Percentiles rank a stretch among this genome's conserved stretches.
phyloP scores from a whole-genome alignment of 495 filamentous ascomycete species.

The Lichenothelia convexa region DNA sequence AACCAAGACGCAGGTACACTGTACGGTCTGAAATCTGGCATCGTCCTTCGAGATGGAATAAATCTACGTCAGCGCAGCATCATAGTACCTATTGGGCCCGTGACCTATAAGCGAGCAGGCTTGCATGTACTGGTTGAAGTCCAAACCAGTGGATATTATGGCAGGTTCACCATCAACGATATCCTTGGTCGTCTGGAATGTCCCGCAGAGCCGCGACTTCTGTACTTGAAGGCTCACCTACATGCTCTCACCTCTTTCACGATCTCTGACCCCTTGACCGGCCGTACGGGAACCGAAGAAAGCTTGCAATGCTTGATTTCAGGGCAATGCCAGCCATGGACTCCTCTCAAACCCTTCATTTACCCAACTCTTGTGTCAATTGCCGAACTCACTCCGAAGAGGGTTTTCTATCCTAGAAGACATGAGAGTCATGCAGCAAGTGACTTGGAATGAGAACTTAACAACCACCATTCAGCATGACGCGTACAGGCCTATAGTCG shows the following conservation, averaged over 20 bases:
- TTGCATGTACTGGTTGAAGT: constrained; percentile 21
- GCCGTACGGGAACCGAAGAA: constrained; percentile 16
- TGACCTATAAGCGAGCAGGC: constrained; percentile 4
- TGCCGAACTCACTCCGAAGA: constrained; percentile 8
- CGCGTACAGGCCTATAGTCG: constrained; percentile 21
- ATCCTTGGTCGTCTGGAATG: constrained; percentile 17
- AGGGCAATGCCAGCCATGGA: constrained; percentile 12
- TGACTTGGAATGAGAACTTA: constrained; percentile 17
- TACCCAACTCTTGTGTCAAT: constrained; percentile 5
- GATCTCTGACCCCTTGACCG: constrained; percentile 17
- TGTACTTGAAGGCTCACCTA: constrained; percentile 14
- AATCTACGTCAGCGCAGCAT: constrained; percentile 19
- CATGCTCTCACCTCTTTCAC: constrained; percentile 18
- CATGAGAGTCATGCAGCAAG: constrained; percentile 12
- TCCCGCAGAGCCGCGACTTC: constrained; percentile 12
- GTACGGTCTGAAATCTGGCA: constrained; percentile 29
- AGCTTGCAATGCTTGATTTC: constrained; percentile 11
- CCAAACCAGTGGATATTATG: constrained; percentile 15
- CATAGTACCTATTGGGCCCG: constrained; percentile 9
- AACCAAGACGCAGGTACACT: constrained; percentile 26
- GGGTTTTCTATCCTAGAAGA: constrained; percentile 15
- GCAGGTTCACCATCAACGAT: constrained; percentile 16
- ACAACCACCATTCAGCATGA: constrained; percentile 37
- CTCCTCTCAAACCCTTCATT: constrained; percentile 1
- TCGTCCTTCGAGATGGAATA: constrained; percentile 25